Base-by-base conservation (phyloP, 2,329 filamentous ascomycete genomes). In the Cyclaneusma minus region DNA sequence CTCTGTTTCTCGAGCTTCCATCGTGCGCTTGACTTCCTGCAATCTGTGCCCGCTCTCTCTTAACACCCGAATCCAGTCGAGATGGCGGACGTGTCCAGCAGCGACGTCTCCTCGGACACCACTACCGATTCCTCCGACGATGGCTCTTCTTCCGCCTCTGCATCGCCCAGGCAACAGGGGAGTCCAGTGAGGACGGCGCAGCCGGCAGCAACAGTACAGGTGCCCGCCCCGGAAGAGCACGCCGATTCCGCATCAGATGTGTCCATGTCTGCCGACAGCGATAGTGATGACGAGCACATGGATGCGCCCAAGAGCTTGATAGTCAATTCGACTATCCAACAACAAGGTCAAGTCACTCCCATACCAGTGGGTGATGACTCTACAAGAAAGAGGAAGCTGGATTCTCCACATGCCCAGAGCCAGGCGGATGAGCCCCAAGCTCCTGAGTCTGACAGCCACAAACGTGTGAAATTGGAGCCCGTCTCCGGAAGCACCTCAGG, bases 211-310 rank as follows among this genome's bases (percentile, higher is more conserved):
- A 37, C 13, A 32, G 32, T 29, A 27, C 30, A 37, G n/a, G n/a
- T n/a, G n/a, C n/a, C n/a, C n/a, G n/a, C n/a, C n/a, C n/a, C n/a
- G n/a, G n/a, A n/a, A 34, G 22, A 11, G 7, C 8, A 37, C 27
- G 34, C 42, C 35, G 40, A 44, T 24, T 49, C 47, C 18, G 38
- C 32, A 23, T 51, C 49, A 4, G 49, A 52, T 35, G 35, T 50
- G 22, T 49, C 48, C 21, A 52, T 52, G 48, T 44, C 41, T 28
- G 40, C 42, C 21, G 45, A 49, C 16, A 42, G 40, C 11, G 48
- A 49, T 16, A 43, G 46, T 20, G 43, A 44, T 32, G 33, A 35
- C 28, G 38, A 45, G 21, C 28, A 21, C 18, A 21, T 22, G 16
- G 11, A 28, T 20, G 8, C 8, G 8, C n/a, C n/a, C 18, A 20